A percentile compares a stretch with the other conserved stretches of the same genome.
phyloP scores from a whole-genome alignment of 2,329 filamentous ascomycete species.

The Aspergillus candidus region DNA sequence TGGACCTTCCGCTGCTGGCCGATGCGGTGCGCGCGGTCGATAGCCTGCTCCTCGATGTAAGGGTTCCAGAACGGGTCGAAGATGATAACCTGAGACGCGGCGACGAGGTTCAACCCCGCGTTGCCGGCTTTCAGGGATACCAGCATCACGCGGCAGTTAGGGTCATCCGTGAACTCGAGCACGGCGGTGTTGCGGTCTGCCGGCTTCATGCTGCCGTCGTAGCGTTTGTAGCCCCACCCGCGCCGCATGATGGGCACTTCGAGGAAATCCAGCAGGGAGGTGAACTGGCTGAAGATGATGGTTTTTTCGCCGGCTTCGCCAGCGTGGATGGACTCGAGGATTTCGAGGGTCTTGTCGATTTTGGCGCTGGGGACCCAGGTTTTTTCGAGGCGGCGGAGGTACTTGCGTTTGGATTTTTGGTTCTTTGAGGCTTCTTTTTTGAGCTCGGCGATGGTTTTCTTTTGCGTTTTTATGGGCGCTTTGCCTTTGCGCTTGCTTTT shows the following conservation, averaged over 20 bases:
- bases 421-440: slow-evolving; percentile 54
- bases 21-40: slow-evolving; percentile 83
- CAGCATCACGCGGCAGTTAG: slow-evolving; percentile 62
- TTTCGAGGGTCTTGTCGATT: slow-evolving; percentile 61
- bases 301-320: slow-evolving; percentile 61
- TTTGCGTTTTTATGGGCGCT: slow-evolving; percentile 39
- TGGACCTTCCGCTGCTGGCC: slow-evolving; percentile 69
- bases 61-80: slow-evolving; percentile 95
- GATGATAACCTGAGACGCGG: slow-evolving; percentile 79
- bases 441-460: slow-evolving; percentile 29
- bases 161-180: slow-evolving; percentile 58
- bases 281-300: slow-evolving; percentile 78
- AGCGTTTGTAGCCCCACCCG: slow-evolving; percentile 58
- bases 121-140: slow-evolving; percentile 77
- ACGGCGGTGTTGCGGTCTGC: slow-evolving; percentile 62
- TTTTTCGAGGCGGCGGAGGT: slow-evolving; percentile 62
- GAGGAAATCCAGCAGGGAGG: slow-evolving; percentile 68
- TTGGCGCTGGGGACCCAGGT: slow-evolving; percentile 71
- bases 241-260: slow-evolving; percentile 63
- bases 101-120: slow-evolving; percentile 77
- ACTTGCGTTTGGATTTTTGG: slow-evolving; percentile 59
- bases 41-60: slow-evolving; percentile 84
- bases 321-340: slow-evolving; percentile 50
- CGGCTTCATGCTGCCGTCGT: slow-evolving; percentile 69
- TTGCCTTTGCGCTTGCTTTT: slow-evolving; percentile 39